Percentiles rank a stretch among this genome's conserved stretches.
Evolutionary conservation across 1,139 yeast genomes (phyloP).

Genomic region (Geotrichum cucujoidarum): DNA sequence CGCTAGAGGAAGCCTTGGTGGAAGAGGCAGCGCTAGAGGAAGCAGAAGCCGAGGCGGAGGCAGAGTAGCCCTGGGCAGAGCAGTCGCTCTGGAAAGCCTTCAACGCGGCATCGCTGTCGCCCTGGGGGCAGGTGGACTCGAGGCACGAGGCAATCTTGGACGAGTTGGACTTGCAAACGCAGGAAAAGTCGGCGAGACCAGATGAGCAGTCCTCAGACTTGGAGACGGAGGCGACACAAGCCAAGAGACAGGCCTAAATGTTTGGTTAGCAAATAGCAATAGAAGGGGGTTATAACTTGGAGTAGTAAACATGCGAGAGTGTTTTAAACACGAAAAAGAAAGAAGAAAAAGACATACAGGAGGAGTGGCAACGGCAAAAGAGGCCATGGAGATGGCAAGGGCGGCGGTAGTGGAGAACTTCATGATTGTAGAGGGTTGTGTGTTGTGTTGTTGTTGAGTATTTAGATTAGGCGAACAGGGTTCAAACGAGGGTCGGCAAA

Average conservation of each 20-base stretch:
- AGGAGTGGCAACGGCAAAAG: constrained; percentile 58
- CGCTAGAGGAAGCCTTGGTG: constrained; percentile 34
- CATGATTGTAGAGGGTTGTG: constrained; percentile 20
- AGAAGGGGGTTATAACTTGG: background rate
- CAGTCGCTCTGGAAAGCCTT: constrained; percentile 47
- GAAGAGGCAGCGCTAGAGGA: constrained; percentile 33
- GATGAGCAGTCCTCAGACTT: constrained; percentile 53
- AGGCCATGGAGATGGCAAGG: constrained; percentile 40
- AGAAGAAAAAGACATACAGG: constrained; percentile 23
- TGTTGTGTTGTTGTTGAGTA: too few relatives aligned
- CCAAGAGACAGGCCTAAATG: constrained; percentile 65
- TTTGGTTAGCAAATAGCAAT: background rate
- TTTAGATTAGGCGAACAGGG: too few relatives aligned
- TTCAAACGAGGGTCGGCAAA: too few relatives aligned
- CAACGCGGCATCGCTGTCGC: constrained; percentile 52
- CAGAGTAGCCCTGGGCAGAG: constrained; percentile 29
- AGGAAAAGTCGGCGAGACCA: constrained; percentile 52
- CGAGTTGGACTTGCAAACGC: constrained; percentile 58
- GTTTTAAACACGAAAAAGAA: background rate
- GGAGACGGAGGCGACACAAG: constrained; percentile 73
- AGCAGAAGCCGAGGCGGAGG: constrained; percentile 35
- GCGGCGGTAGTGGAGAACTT: constrained; percentile 46
- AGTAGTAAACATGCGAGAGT: background rate
- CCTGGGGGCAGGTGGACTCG: constrained; percentile 59
- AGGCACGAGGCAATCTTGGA: constrained; percentile 55